phyloP scores from a whole-genome alignment of 805 yeast genomes.

The Saturnispora sekii region DNA sequence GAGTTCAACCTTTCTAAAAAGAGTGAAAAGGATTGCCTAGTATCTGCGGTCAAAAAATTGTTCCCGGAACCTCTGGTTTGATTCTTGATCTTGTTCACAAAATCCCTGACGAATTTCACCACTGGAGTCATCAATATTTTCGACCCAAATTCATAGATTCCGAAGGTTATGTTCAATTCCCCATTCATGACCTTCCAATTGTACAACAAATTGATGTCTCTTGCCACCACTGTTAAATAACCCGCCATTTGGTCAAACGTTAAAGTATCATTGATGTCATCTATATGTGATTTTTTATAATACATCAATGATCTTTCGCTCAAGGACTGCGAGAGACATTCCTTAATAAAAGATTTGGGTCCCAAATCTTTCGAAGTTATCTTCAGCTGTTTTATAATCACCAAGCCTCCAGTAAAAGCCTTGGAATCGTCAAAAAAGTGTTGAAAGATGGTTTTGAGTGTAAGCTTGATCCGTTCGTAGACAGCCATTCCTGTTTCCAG shows the following conservation, averaged over 20 bases:
- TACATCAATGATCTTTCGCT: constrained; percentile 10
- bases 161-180: constrained; percentile 15
- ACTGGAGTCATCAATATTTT: constrained; percentile 16
- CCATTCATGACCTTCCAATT: constrained; percentile 21
- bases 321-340: constrained; percentile 9
- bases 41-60: background rate
- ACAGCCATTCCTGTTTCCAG: constrained; percentile 12
- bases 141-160: constrained; percentile 15
- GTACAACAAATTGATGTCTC: constrained; percentile 19
- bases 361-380: constrained; percentile 11
- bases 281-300: constrained; percentile 4
- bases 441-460: constrained; percentile 8
- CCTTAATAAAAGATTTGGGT: constrained; percentile 9
- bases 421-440: constrained; percentile 17
- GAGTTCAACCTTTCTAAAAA: constrained; percentile 13
- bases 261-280: background rate
- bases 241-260: constrained; percentile 13
- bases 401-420: constrained; percentile 16
- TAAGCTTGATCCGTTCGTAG: constrained; percentile 10
- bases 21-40: constrained; percentile 8
- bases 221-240: constrained; percentile 14
- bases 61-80: background rate
- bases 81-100: constrained; percentile 9
- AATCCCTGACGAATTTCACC: constrained; percentile 14
- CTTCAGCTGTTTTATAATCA: constrained; percentile 15